These are phyloP conservation scores for Telopea speciosissima DNA, from an alignment of 177 flowering plant species.

Conservation along the genomic window DNA sequence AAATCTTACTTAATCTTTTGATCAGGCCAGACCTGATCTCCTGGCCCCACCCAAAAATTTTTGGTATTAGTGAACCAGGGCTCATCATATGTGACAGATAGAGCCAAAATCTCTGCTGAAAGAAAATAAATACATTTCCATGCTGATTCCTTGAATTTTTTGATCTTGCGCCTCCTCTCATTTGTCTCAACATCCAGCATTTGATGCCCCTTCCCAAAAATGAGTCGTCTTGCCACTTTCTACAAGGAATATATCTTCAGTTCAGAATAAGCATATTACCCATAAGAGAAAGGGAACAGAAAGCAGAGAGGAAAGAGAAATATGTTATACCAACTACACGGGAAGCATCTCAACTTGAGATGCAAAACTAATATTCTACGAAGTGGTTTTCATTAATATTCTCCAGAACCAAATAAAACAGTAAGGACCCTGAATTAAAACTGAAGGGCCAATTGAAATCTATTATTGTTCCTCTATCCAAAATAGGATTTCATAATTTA, in stretches of 20 bases:
- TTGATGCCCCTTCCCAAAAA: conserved; percentile 45
- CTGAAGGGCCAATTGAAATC: neutral
- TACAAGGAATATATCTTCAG: conserved; percentile 27
- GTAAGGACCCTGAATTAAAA: neutral
- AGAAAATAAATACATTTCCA: conserved; percentile 86
- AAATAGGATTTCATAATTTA: neutral
- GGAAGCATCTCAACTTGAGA: neutral
- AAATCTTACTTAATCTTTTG: conserved; percentile 73
- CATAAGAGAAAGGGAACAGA: neutral
- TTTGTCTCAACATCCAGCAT: conserved; percentile 21
- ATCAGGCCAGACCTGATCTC: conserved; percentile 87
- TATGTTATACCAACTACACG: neutral
- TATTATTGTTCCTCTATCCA: neutral
- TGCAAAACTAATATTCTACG: neutral
- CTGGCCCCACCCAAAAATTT: conserved; percentile 87
- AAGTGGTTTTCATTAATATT: neutral
- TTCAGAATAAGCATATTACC: conserved; percentile 2
- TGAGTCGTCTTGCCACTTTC: conserved; percentile 52
- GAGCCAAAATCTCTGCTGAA: conserved; percentile 75
- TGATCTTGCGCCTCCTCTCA: conserved; percentile 49
- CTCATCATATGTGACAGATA: conserved; percentile 72
- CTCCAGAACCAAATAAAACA: neutral
- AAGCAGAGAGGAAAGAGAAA: neutral
- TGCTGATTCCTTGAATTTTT: conserved; percentile 88
- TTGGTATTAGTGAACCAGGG: conserved; percentile 84